These are phyloP conservation scores for Helicocarpus griseus DNA, from an alignment of 2,329 filamentous ascomycete genomes.

Conservation along the genomic window DNA sequence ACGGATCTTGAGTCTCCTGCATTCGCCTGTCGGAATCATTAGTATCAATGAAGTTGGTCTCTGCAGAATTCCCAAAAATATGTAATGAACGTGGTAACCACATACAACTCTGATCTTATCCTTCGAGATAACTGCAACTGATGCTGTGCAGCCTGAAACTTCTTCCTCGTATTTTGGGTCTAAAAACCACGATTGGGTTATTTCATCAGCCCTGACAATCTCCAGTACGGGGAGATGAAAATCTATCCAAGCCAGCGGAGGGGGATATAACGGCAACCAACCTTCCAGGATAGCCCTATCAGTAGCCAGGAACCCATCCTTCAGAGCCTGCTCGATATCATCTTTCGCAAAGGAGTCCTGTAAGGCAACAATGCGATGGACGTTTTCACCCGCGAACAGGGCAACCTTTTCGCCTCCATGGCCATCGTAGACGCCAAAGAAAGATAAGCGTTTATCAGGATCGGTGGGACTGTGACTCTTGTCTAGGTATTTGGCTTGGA, in stretches of 20 bases:
- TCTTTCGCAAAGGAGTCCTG: conserved; percentile 88
- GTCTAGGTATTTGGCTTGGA: conserved; percentile 52
- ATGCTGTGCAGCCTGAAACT: conserved; percentile 94
- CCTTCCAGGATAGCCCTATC: conserved; percentile 93
- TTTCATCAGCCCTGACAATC: conserved; percentile 6
- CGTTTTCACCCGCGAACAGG: conserved; percentile 79
- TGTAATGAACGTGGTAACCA: conserved; percentile 22
- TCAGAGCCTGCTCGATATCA: conserved; percentile 89
- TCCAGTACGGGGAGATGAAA: background rate
- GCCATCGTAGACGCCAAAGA: conserved; percentile 97
- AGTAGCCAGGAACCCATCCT: conserved; percentile 93
- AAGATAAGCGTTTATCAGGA: conserved; percentile 68
- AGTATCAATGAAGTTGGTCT: conserved; percentile 6
- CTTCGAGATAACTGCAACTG: conserved; percentile 77
- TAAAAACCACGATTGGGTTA: conserved; percentile 40
- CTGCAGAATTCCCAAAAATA: no score
- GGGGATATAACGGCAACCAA: conserved; percentile 37
- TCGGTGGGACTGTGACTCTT: conserved; percentile 48
- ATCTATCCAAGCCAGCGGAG: background rate
- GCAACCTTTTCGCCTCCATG: conserved; percentile 97
- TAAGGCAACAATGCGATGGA: conserved; percentile 89
- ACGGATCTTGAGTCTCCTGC: conserved; percentile 94
- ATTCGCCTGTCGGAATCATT: conserved; percentile 60
- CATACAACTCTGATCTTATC: conserved; percentile 93
- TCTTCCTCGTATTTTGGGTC: conserved; percentile 96